Percentiles rank a stretch among this genome's conserved stretches.
Conservation (phyloP, 1,284 basidiomycete species). For the Ceratobasidium sp. region DNA sequence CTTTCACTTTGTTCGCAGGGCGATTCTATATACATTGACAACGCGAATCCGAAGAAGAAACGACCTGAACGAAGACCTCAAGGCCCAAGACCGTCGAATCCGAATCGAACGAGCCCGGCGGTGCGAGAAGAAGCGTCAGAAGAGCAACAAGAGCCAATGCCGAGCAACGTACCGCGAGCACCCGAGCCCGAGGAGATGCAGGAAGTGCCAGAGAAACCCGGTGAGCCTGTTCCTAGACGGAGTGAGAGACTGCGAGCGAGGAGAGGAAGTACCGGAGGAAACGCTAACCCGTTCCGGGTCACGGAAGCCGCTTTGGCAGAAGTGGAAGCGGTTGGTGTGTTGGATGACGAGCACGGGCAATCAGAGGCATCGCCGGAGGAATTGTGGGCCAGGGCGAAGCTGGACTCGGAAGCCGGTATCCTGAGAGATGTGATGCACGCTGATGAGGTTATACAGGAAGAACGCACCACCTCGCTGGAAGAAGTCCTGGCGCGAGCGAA, state of each 20-base stretch:
- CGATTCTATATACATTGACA: neutral
- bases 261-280: no score
- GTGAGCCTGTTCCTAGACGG: slow-evolving; percentile 6
- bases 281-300: slow-evolving; percentile 1
- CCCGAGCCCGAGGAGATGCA: neutral
- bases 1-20: neutral
- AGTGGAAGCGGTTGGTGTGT: neutral
- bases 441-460: no score
- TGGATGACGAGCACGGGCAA: neutral
- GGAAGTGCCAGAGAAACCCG: neutral
- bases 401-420: no score
- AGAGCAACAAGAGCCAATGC: neutral
- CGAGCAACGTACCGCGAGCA: neutral
- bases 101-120: neutral
- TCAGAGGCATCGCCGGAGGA: neutral
- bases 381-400: neutral
- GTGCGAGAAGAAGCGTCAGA: neutral
- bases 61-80: neutral
- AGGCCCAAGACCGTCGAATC: neutral
- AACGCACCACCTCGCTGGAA: no score
- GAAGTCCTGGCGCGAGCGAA: no score
- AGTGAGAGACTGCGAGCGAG: neutral
- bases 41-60: slow-evolving; percentile 14
- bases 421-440: no score
- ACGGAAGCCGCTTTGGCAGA: neutral